These are phyloP conservation scores for Penicillium diatomitis DNA, from an alignment of 495 filamentous ascomycete genomes.

Conservation along the genomic window DNA sequence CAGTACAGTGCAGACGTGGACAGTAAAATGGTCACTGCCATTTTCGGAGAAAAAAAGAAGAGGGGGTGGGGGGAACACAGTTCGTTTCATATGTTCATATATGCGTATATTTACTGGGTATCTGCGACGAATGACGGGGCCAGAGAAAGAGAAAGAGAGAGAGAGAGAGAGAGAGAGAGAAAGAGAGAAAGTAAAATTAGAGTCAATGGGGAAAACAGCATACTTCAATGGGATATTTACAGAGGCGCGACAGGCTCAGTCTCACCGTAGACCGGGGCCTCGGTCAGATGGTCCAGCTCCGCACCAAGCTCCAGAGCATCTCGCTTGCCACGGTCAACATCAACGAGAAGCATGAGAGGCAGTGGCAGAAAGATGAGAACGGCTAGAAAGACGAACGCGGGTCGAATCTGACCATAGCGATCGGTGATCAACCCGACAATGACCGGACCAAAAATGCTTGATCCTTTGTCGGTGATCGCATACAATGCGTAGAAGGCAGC, in stretches of 20 bases:
- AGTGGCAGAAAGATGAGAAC: slow-evolving; percentile 72
- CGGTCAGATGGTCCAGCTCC: slow-evolving; percentile 43
- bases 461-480: slow-evolving; percentile 96
- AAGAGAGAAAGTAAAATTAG: too few species aligned
- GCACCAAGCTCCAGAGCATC: slow-evolving; percentile 66
- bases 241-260: neutral
- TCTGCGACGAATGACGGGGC: too few species aligned
- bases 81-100: too few species aligned
- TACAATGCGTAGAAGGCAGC: slow-evolving; percentile 95
- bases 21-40: too few species aligned
- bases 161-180: too few species aligned
- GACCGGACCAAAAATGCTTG: slow-evolving; percentile 84
- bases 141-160: too few species aligned
- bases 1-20: too few species aligned
- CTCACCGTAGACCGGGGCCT: slow-evolving; percentile 17
- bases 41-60: too few species aligned
- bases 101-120: too few species aligned
- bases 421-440: slow-evolving; percentile 93
- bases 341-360: slow-evolving; percentile 73
- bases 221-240: neutral
- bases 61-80: too few species aligned
- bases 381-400: slow-evolving; percentile 88
- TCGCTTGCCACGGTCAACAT: slow-evolving; percentile 79
- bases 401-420: slow-evolving; percentile 78
- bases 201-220: too few species aligned